Percentiles rank a stretch among this genome's conserved stretches.
These are phyloP conservation scores for Arctium minus DNA, from an alignment of 129 eudicot species.

Conservation along the genomic window DNA sequence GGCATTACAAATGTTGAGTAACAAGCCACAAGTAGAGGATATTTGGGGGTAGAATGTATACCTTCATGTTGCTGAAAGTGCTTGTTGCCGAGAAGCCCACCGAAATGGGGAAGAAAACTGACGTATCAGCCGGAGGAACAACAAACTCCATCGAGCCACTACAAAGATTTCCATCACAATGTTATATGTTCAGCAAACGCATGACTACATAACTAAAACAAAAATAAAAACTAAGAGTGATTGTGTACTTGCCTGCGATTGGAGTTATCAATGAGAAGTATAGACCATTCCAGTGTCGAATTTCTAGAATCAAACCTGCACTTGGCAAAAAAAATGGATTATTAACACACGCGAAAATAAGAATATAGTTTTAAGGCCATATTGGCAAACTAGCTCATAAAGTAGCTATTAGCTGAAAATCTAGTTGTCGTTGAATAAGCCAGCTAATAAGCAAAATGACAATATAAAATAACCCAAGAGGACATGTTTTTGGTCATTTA, in stretches of 20 bases:
- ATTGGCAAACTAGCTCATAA: neutral
- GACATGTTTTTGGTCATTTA: neutral
- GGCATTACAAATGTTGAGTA: neutral
- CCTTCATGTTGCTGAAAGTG: conserved; percentile 89
- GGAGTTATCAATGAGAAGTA: conserved; percentile 78
- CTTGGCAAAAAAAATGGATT: neutral
- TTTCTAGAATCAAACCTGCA: conserved; percentile 84
- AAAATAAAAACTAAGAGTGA: neutral
- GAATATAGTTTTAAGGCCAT: neutral
- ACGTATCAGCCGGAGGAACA: conserved; percentile 79
- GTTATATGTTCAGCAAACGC: conserved; percentile 11
- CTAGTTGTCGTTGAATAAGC: neutral
- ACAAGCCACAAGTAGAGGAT: neutral
- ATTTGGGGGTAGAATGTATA: conserved; percentile 16
- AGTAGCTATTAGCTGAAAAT: neutral
- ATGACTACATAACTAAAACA: neutral
- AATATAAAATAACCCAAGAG: neutral
- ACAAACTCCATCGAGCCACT: conserved; percentile 96
- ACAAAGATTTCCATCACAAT: conserved; percentile 26
- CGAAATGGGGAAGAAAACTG: conserved; percentile 86
- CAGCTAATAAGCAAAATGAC: neutral
- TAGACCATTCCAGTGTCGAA: conserved; percentile 74
- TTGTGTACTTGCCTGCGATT: conserved; percentile 71
- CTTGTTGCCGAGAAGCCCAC: conserved; percentile 78
- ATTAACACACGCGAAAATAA: neutral